Percentiles rank a stretch among this genome's conserved stretches.
Evolutionary conservation across 2,329 filamentous ascomycete genomes (phyloP).

Genomic region (Fusarium anguioides): DNA sequence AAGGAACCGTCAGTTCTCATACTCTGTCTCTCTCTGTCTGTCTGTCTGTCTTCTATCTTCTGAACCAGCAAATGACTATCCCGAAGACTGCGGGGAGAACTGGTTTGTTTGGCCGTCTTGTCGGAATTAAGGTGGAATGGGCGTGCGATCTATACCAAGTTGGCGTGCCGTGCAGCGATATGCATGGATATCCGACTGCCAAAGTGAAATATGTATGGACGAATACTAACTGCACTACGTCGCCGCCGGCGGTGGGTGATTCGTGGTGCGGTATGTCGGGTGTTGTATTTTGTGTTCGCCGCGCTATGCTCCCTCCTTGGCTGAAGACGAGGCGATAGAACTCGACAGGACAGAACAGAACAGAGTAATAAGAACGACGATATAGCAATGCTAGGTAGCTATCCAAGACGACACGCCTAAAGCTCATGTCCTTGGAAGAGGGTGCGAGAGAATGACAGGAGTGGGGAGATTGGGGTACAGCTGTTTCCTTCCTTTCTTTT

Average conservation of each 20-base stretch:
- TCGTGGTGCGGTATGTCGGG: constrained; percentile 17
- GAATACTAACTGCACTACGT: constrained; percentile 22
- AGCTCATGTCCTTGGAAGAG: constrained; percentile 20
- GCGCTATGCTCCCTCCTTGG: constrained; percentile 29
- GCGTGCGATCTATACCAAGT: constrained; percentile 22
- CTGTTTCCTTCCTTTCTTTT: constrained; percentile 20
- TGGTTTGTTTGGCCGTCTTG: constrained; percentile 28
- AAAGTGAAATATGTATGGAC: constrained; percentile 18
- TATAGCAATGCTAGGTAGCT: constrained; percentile 2
- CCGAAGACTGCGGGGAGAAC: constrained; percentile 14
- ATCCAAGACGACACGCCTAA: constrained; percentile 12
- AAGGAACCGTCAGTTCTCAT: background rate
- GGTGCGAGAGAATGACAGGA: constrained; percentile 19
- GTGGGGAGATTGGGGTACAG: constrained; percentile 7
- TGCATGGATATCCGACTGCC: constrained; percentile 19
- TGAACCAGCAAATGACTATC: constrained; percentile 10
- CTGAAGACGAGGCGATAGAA: constrained; percentile 10
- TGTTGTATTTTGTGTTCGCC: constrained; percentile 33
- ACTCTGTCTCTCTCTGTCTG: constrained; percentile 17
- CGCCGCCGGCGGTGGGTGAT: constrained; percentile 16
- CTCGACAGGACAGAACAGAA: constrained; percentile 1
- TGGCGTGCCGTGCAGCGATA: constrained; percentile 18
- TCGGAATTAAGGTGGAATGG: constrained; percentile 32
- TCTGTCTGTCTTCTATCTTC: constrained; percentile 16
- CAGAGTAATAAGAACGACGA: constrained; percentile 5